These are phyloP conservation scores for Oryza glaberrima DNA, from an alignment of 176 grass and related monocot species.

Conservation along the genomic window DNA sequence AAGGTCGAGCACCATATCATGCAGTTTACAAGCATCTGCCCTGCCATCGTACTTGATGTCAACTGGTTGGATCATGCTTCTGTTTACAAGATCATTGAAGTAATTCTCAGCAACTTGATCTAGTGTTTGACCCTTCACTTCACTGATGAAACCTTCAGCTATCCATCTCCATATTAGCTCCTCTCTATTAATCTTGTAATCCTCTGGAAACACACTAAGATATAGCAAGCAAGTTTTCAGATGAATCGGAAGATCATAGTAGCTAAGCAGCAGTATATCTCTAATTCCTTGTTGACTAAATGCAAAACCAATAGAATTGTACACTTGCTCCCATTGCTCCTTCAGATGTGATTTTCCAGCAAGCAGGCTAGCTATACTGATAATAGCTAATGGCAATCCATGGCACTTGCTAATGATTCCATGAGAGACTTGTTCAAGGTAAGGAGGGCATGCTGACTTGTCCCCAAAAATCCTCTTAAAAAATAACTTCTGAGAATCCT, in stretches of 20 bases:
- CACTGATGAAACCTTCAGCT: constrained; percentile 30
- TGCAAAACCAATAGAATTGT: neutral
- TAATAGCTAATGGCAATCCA: constrained; percentile 31
- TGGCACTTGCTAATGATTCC: constrained; percentile 26
- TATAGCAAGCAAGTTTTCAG: constrained; percentile 21
- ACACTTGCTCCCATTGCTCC: neutral
- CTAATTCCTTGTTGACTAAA: neutral
- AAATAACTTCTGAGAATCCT: neutral
- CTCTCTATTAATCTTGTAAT: neutral
- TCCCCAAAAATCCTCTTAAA: constrained; percentile 6
- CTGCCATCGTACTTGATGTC: neutral
- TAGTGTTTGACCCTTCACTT: neutral
- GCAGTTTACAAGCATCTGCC: too few relatives aligned
- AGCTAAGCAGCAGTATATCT: constrained; percentile 39
- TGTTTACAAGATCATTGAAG: constrained; percentile 14
- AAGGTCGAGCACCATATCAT: constrained; percentile 15
- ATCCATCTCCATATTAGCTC: constrained; percentile 22
- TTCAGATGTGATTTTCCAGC: neutral
- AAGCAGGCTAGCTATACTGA: constrained; percentile 8
- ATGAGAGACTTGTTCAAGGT: neutral
- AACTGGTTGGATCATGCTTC: constrained; percentile 4
- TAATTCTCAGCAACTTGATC: neutral
- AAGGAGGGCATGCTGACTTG: neutral
- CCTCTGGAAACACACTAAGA: constrained; percentile 25
- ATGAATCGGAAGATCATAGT: constrained; percentile 2